Evolutionary conservation across 2,329 filamentous ascomycete genomes (phyloP).

Genomic region (Cadophora sp.): DNA sequence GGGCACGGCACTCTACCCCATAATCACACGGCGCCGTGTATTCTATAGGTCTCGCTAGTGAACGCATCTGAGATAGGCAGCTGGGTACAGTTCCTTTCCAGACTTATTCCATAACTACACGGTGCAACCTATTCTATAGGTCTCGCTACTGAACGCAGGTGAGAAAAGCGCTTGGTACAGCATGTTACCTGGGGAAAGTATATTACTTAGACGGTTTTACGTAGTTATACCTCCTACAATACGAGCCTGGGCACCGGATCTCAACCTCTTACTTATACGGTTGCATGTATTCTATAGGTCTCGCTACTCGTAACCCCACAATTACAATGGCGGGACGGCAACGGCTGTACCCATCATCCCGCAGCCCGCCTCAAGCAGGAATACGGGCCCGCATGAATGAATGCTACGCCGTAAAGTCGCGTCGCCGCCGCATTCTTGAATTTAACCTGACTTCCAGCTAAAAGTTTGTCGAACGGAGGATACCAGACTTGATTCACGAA

Average conservation of each 20-base stretch:
- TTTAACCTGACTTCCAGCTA: not conserved
- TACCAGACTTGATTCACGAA: too few species aligned
- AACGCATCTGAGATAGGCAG: not conserved
- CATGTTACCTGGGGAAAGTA: too few species aligned
- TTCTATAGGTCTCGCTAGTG: not conserved
- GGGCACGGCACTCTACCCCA: too few species aligned
- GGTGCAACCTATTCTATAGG: too few species aligned
- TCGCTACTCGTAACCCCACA: conserved; percentile 3
- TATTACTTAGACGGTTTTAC: not conserved
- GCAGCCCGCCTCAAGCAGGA: not conserved
- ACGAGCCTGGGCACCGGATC: not conserved
- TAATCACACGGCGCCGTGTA: not conserved
- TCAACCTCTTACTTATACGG: not conserved
- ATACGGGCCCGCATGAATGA: not conserved
- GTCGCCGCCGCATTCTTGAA: not conserved
- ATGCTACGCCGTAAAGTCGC: not conserved
- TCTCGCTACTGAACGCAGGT: not conserved
- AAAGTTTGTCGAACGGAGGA: too few species aligned
- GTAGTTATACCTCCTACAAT: not conserved
- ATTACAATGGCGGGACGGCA: not conserved
- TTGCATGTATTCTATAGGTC: not conserved
- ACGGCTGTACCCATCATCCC: not conserved
- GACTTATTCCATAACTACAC: not conserved
- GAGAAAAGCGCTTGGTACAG: not conserved
- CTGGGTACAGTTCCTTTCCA: not conserved